Evolutionary conservation across 371 early-diverging fungal genomes (phyloP).

Genomic region (Saksenaea oblongispora): DNA sequence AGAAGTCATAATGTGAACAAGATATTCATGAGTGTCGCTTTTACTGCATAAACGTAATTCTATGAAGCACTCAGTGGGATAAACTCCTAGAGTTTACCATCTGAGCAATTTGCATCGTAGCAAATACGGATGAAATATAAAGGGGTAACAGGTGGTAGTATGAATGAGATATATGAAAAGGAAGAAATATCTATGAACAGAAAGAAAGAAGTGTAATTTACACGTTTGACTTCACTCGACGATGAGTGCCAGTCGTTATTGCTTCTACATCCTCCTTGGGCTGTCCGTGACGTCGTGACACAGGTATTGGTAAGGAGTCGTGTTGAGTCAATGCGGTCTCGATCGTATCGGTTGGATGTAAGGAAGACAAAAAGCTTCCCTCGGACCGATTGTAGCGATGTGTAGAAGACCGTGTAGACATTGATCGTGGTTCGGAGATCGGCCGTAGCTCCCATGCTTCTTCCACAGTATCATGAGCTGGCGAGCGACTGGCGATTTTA

Average conservation of each 20-base stretch:
- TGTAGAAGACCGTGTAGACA: slow-evolving; percentile 1
- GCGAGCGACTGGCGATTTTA: not conserved
- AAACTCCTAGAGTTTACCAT: too few relatives aligned
- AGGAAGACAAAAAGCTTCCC: slow-evolving; percentile 3
- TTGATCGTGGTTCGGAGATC: not conserved
- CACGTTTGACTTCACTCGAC: slow-evolving; percentile 17
- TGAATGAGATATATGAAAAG: not conserved
- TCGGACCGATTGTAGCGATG: slow-evolving; percentile 13
- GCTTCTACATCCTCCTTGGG: not conserved
- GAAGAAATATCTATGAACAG: slow-evolving; percentile 1
- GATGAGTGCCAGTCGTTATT: slow-evolving; percentile 10
- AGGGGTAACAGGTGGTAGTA: too few relatives aligned
- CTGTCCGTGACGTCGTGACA: not conserved
- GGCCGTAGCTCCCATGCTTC: slow-evolving; percentile 14
- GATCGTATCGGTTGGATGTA: not conserved
- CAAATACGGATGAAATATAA: too few relatives aligned
- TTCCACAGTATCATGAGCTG: not conserved
- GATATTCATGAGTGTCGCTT: too few relatives aligned
- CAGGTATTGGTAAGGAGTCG: not conserved
- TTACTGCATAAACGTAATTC: too few relatives aligned
- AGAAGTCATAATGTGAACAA: too few relatives aligned
- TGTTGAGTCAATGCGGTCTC: not conserved
- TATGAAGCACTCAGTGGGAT: too few relatives aligned
- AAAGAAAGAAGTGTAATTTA: slow-evolving; percentile 5
- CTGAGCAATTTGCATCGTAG: too few relatives aligned